Evolutionary conservation across 768 basidiomycete species (phyloP).

Genomic region (Suillus variegatus): DNA sequence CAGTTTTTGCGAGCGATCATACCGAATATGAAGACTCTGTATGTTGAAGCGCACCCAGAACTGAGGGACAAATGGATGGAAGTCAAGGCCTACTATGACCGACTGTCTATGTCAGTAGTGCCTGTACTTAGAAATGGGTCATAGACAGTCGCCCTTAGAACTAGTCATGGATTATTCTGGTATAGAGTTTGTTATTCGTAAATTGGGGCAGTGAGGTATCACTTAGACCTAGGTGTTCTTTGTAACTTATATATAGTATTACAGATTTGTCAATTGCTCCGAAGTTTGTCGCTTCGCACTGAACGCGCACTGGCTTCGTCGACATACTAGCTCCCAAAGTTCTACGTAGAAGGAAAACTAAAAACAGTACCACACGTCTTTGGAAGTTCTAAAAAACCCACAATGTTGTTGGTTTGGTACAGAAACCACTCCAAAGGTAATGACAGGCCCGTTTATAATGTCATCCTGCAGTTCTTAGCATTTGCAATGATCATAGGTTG

Average conservation of each 20-base stretch:
- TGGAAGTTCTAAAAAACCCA: not conserved
- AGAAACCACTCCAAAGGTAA: not conserved
- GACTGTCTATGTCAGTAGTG: not conserved
- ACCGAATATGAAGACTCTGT: conserved; percentile 25
- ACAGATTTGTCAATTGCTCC: too few relatives aligned
- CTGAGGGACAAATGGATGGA: conserved; percentile 31
- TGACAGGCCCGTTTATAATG: not conserved
- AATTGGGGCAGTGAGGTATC: not conserved
- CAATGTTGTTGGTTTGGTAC: not conserved
- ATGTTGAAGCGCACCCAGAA: conserved; percentile 28
- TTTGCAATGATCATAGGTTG: not conserved
- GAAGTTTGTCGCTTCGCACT: not conserved
- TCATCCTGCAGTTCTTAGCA: not conserved
- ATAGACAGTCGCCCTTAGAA: not conserved
- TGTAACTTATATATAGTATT: not conserved
- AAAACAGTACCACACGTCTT: not conserved
- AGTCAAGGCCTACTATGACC: conserved; percentile 4
- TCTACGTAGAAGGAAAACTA: not conserved
- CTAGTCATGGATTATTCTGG: not conserved
- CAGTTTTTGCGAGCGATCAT: conserved; percentile 24
- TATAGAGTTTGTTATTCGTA: not conserved
- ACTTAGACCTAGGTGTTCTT: not conserved
- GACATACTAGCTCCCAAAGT: not conserved
- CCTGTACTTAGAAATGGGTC: not conserved
- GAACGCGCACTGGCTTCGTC: not conserved